Evolutionary conservation across 257 asterid species (phyloP), one percentile per base, ranked within the genome.

Genomic region (Rhazya stricta): DNA sequence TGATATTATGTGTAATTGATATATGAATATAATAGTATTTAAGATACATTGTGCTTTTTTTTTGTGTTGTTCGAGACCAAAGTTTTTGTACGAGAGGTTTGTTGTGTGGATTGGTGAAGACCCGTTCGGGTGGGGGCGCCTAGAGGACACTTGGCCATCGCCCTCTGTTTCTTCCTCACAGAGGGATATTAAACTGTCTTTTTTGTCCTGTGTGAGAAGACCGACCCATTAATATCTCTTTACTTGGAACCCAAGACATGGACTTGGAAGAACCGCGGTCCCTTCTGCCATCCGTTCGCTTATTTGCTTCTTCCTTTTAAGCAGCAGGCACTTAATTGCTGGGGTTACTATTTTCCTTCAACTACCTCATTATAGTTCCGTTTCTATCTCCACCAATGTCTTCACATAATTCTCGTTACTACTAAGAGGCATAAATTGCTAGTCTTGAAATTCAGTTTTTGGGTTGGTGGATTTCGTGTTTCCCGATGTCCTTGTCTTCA

Each of bases 241-340:
- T 58, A 12, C 37, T 12, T n/a, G 70, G 4, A 13, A 43, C 27
- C 58, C 16, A 34, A 11, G 51, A 32, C 27, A 42, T 48, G 30
- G 39, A n/a, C 16, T 57, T 75, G 79, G 32, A 10, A 51, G 37
- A 54, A 7, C 37, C 34, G 58, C 15, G 50, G n/a, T 19, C 46
- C 19, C 30, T 21, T 34, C 69, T 8, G n/a, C n/a, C 29, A 18
- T 61, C 67, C 43, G 19, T 76, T 71, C 61, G n/a, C 62, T 61
- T 23, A 41, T 56, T 65, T 45, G n/a, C 70, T 53, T 1, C 68
- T 69, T 51, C n/a, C 75, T 80, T 77, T 50, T 78, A 82, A 82
- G 81, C 84, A 77, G 82, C 57, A 67, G n/a, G 67, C 78, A 74
- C 51, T 84, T 67, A 79, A 71, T n/a, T 84, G 85, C 78, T 13